Base-by-base conservation (phyloP, 2,329 filamentous ascomycete species). In the Coccinonectria pachysandricola region DNA sequence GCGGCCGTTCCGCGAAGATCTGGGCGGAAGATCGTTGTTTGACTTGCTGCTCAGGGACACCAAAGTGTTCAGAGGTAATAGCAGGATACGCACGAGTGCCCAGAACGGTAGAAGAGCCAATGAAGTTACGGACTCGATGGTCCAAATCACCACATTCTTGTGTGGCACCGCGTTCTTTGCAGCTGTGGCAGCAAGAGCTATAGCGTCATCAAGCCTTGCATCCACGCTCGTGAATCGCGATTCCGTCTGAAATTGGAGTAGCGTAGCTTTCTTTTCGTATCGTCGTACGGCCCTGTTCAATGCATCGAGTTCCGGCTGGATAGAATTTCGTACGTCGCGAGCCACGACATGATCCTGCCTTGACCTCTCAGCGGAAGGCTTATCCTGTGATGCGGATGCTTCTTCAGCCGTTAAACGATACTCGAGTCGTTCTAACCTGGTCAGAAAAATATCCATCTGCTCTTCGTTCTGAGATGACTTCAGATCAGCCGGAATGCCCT, bases 231-330 rank as follows among this genome's bases (percentile, higher is more conserved):
- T 68, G 31, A 95, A 71, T 13, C 80, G 72, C 7, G 75, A 70
- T 38, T 94, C 85, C 3, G 77, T 83, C 46, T 88, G 79, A 28
- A 79, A 67, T 7, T 81, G 70, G 15, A 86, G 69, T 6, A 87
- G 63, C 1, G 79, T 79, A 4, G 80, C 75, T 43, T 86, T 82
- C 58, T 93, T 95, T 59, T 96, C 88, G 45, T 94, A 94, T 18
- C 85, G 75, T 12, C 88, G 72, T 22, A 96, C 80, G 4, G 88
- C 87, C 24, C 88, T 77, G 43, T 86, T 91, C 16, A 96, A 62
- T 0, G 85, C 83, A 43, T 95, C 87, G 5, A 96, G 66, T 32
- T 95, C 85, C 1, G 84, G 79, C 39, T 86, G 80, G 8, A 88
- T 63, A 15, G 64, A 60, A 33, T 71, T 72, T 21, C 74, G 70